Base-by-base conservation (phyloP, 202 grass and related monocot species). In the Schoenoplectus tabernaemontani region DNA sequence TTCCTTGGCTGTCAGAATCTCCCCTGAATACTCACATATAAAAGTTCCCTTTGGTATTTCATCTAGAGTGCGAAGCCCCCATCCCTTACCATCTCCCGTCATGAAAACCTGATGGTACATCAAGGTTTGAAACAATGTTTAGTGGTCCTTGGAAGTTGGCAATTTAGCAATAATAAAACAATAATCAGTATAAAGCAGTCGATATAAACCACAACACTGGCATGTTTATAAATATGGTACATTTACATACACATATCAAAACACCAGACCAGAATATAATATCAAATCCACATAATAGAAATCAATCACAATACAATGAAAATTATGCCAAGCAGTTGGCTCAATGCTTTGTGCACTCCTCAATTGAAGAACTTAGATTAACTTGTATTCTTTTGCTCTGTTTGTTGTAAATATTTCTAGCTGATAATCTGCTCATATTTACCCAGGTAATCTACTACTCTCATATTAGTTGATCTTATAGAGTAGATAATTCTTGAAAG, bases 11-110 rank as follows among this genome's bases (percentile, higher is more conserved):
- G 91, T 93, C 54, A 93, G 51, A 59, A 93, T 66, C 61, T 93
- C 91, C 33, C 91, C 91, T 82, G 73, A 88, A 88, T 86, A 93
- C 81, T 93, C 83, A 13, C 84, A 93, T 15, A 93, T 82, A 78
- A 93, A 93, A 34, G 85, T 71, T 78, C 88, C 91, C 87, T 83
- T 90, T 47, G 91, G 82, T 79, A 93, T 64, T 53, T 90, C 86
- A 32, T 93, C 83, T 46, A 88, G 83, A 9, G 88, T 82, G 16
- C 85, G 80, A 19, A 93, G 59, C 41, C 91, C 91, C 91, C 91
- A 93, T 46, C 91, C 91, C 57, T 72, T 90, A 71, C 83, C 78
- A 62, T 93, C 73, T 38, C 77, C 68, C n/a, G 85, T 88, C 76
- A 84, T 63, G 72, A 97, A 91, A 22, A 93, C 91, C 91, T 93